Percentiles rank a stretch among this genome's conserved stretches.
Evolutionary conservation across 2,329 filamentous ascomycete species (phyloP).

Genomic region (Westerdykella ornata): DNA sequence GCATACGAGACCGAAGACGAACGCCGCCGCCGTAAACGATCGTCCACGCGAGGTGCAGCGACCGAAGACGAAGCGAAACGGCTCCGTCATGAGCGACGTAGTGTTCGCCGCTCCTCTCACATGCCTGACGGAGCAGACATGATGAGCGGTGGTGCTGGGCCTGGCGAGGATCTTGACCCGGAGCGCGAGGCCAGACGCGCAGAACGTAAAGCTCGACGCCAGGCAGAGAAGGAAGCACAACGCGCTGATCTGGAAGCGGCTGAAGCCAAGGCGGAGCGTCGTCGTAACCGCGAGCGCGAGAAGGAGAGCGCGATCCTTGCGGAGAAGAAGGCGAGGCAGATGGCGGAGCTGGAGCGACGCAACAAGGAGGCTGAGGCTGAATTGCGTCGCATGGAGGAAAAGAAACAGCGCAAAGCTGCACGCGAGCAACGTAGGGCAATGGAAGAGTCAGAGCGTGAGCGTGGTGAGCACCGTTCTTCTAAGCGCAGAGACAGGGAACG

Average conservation of each 20-base stretch:
- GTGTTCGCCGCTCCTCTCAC: conserved; percentile 20
- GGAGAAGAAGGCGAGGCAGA: conserved; percentile 34
- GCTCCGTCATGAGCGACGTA: conserved; percentile 33
- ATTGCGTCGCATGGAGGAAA: conserved; percentile 36
- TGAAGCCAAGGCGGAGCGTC: conserved; percentile 32
- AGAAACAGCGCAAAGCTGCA: conserved; percentile 30
- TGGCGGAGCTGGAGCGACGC: conserved; percentile 35
- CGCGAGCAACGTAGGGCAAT: conserved; percentile 27
- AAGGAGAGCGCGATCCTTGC: conserved; percentile 28
- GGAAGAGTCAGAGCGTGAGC: conserved; percentile 24
- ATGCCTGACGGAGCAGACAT: conserved; percentile 19
- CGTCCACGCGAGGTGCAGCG: conserved; percentile 27
- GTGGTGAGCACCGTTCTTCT: conserved; percentile 28
- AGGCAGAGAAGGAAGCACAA: conserved; percentile 10
- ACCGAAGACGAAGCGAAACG: conserved; percentile 36
- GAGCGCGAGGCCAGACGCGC: background rate
- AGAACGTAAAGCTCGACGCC: background rate
- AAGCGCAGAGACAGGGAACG: conserved; percentile 32
- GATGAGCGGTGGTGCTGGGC: conserved; percentile 13
- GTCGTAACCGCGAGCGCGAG: conserved; percentile 35
- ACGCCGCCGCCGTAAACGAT: conserved; percentile 34
- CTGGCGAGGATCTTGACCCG: background rate
- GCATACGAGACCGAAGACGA: conserved; percentile 35
- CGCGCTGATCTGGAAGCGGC: conserved; percentile 32
- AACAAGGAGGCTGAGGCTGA: conserved; percentile 35